These are phyloP conservation scores for Epithemia pelagica DNA, from an alignment of 108 stramenopile genomes.

Conservation along the genomic window DNA sequence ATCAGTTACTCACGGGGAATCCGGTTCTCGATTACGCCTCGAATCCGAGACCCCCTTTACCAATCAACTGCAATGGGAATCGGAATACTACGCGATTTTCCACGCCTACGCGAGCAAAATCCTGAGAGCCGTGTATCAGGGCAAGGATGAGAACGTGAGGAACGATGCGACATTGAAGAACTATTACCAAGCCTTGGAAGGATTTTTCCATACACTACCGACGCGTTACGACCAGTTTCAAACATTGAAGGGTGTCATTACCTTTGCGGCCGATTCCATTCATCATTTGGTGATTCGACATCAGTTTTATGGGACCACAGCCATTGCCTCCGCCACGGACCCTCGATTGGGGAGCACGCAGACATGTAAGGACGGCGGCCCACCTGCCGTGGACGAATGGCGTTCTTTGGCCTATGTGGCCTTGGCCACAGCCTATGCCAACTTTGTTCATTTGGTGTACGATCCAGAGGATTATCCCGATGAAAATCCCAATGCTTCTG, in stretches of 20 bases:
- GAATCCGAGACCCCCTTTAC: background rate
- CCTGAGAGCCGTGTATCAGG: background rate
- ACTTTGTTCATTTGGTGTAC: background rate
- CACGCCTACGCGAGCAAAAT: background rate
- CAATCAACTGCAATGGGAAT: background rate
- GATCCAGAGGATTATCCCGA: no score
- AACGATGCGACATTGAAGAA: background rate
- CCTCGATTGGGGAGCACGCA: background rate
- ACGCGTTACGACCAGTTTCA: background rate
- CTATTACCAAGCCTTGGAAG: background rate
- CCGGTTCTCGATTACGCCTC: background rate
- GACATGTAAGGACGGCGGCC: background rate
- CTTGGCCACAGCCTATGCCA: background rate
- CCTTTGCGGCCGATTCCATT: background rate
- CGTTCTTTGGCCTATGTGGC: background rate
- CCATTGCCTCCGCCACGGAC: background rate
- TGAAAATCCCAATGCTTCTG: background rate
- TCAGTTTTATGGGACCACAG: background rate
- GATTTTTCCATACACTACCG: background rate
- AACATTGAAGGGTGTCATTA: background rate
- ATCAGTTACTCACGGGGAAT: background rate
- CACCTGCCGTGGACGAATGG: background rate
- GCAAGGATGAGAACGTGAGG: background rate
- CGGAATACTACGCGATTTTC: background rate
- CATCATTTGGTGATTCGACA: background rate